Evolutionary conservation across 768 basidiomycete species (phyloP).

Genomic region (Boletus rubroflammeus): DNA sequence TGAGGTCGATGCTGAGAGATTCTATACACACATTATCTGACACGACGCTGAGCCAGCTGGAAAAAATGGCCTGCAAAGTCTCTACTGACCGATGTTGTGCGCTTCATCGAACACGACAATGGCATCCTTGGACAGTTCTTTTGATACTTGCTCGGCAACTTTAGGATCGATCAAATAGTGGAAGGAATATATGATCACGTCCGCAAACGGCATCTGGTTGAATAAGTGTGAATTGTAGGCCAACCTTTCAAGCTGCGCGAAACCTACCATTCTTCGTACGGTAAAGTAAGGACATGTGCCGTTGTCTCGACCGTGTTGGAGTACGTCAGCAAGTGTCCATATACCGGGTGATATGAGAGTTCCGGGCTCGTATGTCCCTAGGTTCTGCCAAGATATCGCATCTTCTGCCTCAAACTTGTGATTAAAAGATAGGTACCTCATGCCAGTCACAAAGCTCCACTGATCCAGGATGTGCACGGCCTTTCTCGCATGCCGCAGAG

Average conservation of each 20-base stretch:
- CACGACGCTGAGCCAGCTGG: slow-evolving; percentile 1
- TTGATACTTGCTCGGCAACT: slow-evolving; percentile 98
- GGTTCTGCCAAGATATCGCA: slow-evolving; percentile 49
- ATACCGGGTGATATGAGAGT: slow-evolving; percentile 80
- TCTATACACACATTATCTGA: slow-evolving; percentile 98
- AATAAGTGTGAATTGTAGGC: not conserved
- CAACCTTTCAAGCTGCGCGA: not conserved
- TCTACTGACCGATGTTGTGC: slow-evolving; percentile 86
- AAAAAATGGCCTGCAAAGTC: not conserved
- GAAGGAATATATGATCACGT: slow-evolving; percentile 97
- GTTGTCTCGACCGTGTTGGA: slow-evolving; percentile 82
- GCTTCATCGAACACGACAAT: slow-evolving; percentile 99
- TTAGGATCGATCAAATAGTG: slow-evolving; percentile 98
- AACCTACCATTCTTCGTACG: slow-evolving; percentile 86
- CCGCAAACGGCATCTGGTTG: slow-evolving; percentile 91
- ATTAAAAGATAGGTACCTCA: slow-evolving; percentile 58
- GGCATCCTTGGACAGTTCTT: slow-evolving; percentile 94
- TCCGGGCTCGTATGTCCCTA: slow-evolving; percentile 79
- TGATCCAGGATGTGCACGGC: slow-evolving; percentile 81
- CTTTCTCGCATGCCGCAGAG: slow-evolving; percentile 76
- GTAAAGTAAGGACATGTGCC: slow-evolving; percentile 94
- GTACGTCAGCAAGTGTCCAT: slow-evolving; percentile 91
- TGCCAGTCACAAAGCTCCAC: slow-evolving; percentile 93
- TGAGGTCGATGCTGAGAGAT: slow-evolving; percentile 94
- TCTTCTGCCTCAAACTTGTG: not conserved